Evolutionary conservation across 169 alveolate genomes (phyloP).

Genomic region (Plasmodium falciparum): DNA sequence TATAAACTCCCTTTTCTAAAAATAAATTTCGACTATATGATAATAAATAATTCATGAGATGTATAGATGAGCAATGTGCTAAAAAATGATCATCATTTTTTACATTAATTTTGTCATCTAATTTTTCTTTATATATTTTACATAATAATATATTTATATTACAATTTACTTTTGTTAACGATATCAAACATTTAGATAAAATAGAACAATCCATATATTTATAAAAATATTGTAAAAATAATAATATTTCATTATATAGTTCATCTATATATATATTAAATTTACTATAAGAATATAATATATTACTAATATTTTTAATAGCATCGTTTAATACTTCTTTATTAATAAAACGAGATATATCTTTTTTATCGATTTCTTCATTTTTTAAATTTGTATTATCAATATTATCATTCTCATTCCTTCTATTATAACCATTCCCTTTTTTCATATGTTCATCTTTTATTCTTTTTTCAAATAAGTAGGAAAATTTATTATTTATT

Average conservation of each 20-base stretch:
- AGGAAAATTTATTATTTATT: conserved; percentile 1
- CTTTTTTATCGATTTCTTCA: not conserved
- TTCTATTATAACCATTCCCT: not conserved
- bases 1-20: conserved; percentile 38
- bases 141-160: conserved; percentile 48
- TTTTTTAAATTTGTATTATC: not conserved
- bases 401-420: not conserved
- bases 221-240: conserved; percentile 49
- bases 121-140: conserved; percentile 20
- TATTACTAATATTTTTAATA: conserved; percentile 16
- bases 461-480: not conserved
- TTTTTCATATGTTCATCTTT: not conserved
- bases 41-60: conserved; percentile 55
- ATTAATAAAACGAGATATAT: not conserved
- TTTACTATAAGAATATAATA: conserved; percentile 46
- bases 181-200: conserved; percentile 52
- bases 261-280: conserved; percentile 68
- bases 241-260: conserved; percentile 55
- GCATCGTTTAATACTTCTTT: conserved; percentile 10
- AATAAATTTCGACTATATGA: conserved; percentile 40
- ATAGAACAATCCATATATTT: conserved; percentile 38
- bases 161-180: conserved; percentile 41
- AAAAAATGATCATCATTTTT: conserved; percentile 17
- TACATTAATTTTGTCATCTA: not conserved
- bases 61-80: conserved; percentile 14